A percentile compares a stretch with the other conserved stretches of the same genome.
Conservation (phyloP, 768 basidiomycete genomes). For the Phlebiopsis gigantea region DNA sequence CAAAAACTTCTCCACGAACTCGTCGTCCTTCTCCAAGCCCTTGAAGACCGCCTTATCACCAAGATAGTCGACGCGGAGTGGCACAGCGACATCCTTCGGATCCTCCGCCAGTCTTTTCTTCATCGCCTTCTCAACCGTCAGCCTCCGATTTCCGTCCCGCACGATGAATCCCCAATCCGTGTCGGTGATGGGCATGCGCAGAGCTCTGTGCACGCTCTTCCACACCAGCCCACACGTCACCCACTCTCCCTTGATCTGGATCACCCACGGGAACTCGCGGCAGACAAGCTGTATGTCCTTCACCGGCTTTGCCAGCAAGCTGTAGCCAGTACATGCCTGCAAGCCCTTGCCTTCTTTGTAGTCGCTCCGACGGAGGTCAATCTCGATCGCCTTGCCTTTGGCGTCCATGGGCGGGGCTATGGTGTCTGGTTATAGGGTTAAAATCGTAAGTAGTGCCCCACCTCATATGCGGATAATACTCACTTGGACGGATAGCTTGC, state of each 20-base stretch:
- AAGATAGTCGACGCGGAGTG: slow-evolving; percentile 61
- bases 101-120: slow-evolving; percentile 38
- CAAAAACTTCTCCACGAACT: slow-evolving; percentile 44
- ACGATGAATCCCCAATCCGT: slow-evolving; percentile 64
- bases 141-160: slow-evolving; percentile 36
- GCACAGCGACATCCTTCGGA: slow-evolving; percentile 25
- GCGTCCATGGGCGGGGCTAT: neutral
- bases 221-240: slow-evolving; percentile 52
- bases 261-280: slow-evolving; percentile 60
- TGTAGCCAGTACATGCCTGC: slow-evolving; percentile 22
- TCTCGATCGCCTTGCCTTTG: neutral
- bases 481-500: neutral
- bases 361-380: neutral
- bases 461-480: neutral
- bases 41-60: slow-evolving; percentile 55
- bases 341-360: neutral
- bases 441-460: neutral
- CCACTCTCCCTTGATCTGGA: slow-evolving; percentile 42
- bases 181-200: slow-evolving; percentile 53
- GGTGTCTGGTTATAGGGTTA: neutral
- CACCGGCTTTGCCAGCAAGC: slow-evolving; percentile 30
- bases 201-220: slow-evolving; percentile 40
- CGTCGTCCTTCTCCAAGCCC: slow-evolving; percentile 57
- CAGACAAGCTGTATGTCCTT: slow-evolving; percentile 47
- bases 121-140: slow-evolving; percentile 43